These are phyloP conservation scores for Pneumocystis murina DNA, from an alignment of 1,139 yeast species.

Conservation along the genomic window DNA sequence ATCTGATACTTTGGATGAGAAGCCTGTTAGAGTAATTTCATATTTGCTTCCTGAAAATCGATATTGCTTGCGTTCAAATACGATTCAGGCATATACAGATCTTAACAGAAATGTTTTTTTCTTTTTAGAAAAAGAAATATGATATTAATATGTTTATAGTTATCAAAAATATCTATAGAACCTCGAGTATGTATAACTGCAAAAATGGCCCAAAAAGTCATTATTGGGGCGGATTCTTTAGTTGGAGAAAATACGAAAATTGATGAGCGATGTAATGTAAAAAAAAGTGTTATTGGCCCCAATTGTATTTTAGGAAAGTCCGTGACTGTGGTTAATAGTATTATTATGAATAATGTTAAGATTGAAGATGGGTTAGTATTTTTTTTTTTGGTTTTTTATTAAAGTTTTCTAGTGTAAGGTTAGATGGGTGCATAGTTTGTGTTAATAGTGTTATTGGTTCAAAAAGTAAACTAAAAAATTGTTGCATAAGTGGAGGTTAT, in stretches of 20 bases:
- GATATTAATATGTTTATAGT: not conserved
- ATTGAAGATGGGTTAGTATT: conserved; percentile 40
- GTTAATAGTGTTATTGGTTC: conserved; percentile 39
- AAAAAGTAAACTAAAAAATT: conserved; percentile 9
- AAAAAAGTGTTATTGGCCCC: conserved; percentile 67
- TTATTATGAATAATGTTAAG: conserved; percentile 53
- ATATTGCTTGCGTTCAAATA: conserved; percentile 11
- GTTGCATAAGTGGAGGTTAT: conserved; percentile 12
- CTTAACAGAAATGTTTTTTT: conserved; percentile 7
- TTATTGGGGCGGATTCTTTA: conserved; percentile 74
- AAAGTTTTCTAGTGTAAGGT: conserved; percentile 22
- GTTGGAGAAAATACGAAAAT: conserved; percentile 46
- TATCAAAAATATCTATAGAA: not conserved
- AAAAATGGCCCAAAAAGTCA: conserved; percentile 39
- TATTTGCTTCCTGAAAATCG: conserved; percentile 2
- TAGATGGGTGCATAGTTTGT: conserved; percentile 87
- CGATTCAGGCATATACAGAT: conserved; percentile 8
- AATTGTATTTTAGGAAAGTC: conserved; percentile 67
- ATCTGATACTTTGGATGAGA: not conserved
- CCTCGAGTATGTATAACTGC: conserved; percentile 4
- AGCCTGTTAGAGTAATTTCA: not conserved
- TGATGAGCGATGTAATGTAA: conserved; percentile 72
- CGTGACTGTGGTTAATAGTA: conserved; percentile 77
- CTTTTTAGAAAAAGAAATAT: not conserved
- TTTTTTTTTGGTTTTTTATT: conserved; percentile 10